Evolutionary conservation across 306 rosid genomes (phyloP).

Genomic region (Comarum palustre): DNA sequence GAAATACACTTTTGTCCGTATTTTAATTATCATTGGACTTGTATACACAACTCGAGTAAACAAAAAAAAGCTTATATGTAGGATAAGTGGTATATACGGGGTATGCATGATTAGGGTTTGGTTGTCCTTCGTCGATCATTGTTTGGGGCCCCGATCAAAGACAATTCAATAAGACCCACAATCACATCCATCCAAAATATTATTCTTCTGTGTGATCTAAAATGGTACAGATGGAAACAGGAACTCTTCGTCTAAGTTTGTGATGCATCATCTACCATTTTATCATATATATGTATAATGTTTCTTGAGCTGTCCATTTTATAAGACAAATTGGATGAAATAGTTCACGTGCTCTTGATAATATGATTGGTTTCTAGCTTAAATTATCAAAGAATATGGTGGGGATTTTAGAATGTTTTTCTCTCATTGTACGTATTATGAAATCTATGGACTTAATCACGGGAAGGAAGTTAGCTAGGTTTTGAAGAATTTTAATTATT

Average conservation of each 20-base stretch:
- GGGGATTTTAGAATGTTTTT: neutral
- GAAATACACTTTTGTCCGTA: conserved; percentile 55
- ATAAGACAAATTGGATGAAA: conserved; percentile 33
- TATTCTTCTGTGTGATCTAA: conserved; percentile 40
- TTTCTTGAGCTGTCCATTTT: conserved; percentile 40
- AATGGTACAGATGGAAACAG: conserved; percentile 44
- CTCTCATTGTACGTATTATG: neutral
- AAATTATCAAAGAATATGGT: neutral
- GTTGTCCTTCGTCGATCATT: conserved; percentile 23
- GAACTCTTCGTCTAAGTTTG: conserved; percentile 31
- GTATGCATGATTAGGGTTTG: conserved; percentile 15
- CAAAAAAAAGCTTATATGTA: conserved; percentile 8
- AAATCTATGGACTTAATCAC: neutral
- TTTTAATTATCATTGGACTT: conserved; percentile 46
- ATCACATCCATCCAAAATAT: conserved; percentile 40
- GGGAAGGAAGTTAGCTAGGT: neutral
- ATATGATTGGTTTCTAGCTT: conserved; percentile 22
- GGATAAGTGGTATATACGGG: conserved; percentile 29
- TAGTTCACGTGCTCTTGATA: conserved; percentile 38
- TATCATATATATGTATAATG: conserved; percentile 14
- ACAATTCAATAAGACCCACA: conserved; percentile 39
- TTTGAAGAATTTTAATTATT: neutral
- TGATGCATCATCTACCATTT: conserved; percentile 37
- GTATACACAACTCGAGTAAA: conserved; percentile 23
- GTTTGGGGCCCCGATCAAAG: conserved; percentile 31